Conservation (phyloP, 1,284 basidiomycete species). For the Stereum hirsutum region DNA sequence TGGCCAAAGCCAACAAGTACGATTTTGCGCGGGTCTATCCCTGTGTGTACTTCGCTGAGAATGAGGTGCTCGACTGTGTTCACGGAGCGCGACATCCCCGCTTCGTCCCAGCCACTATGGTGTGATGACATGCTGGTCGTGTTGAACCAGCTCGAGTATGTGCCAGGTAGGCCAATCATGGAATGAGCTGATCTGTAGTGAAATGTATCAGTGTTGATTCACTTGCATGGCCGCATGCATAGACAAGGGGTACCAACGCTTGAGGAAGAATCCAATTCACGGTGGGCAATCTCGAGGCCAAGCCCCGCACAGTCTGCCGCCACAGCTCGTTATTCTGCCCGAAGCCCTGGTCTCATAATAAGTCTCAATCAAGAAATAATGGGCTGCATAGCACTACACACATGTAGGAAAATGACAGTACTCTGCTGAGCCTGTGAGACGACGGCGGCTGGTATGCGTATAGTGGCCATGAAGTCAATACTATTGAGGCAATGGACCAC, state of each 20-base stretch:
- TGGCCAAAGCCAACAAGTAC: constrained; percentile 36
- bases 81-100: constrained; percentile 26
- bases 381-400: constrained; percentile 11
- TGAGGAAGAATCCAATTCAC: constrained; percentile 35
- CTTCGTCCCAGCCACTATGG: constrained; percentile 27
- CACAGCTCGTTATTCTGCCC: constrained; percentile 29
- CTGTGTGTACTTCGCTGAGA: constrained; percentile 26
- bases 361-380: background rate
- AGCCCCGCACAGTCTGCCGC: constrained; percentile 21
- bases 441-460: too few relatives aligned
- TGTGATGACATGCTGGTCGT: constrained; percentile 29
- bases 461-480: constrained; percentile 9
- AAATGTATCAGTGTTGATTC: background rate
- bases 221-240: too few relatives aligned
- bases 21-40: constrained; percentile 26
- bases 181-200: background rate
- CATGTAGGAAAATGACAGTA: constrained; percentile 30
- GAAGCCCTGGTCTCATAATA: constrained; percentile 22
- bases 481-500: background rate
- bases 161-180: constrained; percentile 21
- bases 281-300: constrained; percentile 26
- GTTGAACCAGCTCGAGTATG: constrained; percentile 37
- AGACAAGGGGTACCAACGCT: constrained; percentile 27
- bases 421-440: too few relatives aligned
- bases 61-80: constrained; percentile 28